These are phyloP conservation scores for Medicago ruthenica DNA, from an alignment of 306 rosid species.

Conservation along the genomic window DNA sequence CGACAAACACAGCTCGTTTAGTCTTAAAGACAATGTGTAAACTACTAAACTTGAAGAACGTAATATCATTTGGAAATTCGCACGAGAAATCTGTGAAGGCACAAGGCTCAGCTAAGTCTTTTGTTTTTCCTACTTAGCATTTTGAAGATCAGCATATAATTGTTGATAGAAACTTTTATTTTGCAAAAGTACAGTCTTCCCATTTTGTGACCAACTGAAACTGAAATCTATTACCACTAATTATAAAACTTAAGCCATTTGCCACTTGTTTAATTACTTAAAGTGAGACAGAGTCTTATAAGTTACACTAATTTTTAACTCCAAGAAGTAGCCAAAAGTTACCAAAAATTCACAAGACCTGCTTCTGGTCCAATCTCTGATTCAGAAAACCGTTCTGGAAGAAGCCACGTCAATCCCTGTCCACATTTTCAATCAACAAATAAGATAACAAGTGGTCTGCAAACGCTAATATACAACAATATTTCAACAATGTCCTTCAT, in stretches of 20 bases:
- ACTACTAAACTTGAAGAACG: not conserved
- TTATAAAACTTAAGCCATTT: too few relatives aligned
- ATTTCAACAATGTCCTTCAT: slow-evolving; percentile 23
- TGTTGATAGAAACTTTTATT: slow-evolving; percentile 18
- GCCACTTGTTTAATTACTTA: slow-evolving; percentile 30
- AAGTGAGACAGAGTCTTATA: slow-evolving; percentile 11
- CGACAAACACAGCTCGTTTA: not conserved
- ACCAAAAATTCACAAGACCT: slow-evolving; percentile 97
- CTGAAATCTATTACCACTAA: too few relatives aligned
- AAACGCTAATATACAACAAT: not conserved
- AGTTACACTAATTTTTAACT: slow-evolving; percentile 36
- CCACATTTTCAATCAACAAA: slow-evolving; percentile 44
- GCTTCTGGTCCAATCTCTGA: slow-evolving; percentile 99
- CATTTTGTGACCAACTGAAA: not conserved
- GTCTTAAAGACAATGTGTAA: not conserved
- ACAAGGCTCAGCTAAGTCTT: not conserved
- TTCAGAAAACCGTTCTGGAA: slow-evolving; percentile 91
- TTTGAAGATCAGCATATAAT: slow-evolving; percentile 16
- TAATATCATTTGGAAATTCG: slow-evolving; percentile 14
- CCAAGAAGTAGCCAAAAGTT: slow-evolving; percentile 70
- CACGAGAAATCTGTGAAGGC: not conserved
- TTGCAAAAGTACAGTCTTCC: not conserved
- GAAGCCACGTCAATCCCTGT: slow-evolving; percentile 98
- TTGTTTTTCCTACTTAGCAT: not conserved
- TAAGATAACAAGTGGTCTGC: slow-evolving; percentile 38